Base-by-base conservation (phyloP, 2,329 filamentous ascomycete species). In the Diplodia corticola region DNA sequence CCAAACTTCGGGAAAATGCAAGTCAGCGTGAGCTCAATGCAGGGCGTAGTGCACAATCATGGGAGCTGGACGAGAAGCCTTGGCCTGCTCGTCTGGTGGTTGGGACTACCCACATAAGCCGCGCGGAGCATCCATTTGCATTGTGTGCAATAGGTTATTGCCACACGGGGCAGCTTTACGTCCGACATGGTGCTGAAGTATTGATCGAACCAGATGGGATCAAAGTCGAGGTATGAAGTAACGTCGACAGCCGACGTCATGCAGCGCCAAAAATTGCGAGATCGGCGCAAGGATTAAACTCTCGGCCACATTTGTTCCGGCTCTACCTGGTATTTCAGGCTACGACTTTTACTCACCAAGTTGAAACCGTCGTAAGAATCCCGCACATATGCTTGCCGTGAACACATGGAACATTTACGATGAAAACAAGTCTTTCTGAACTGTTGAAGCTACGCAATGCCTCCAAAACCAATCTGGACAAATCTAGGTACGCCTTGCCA, bases 141-240 rank as follows among this genome's bases (percentile, higher is more conserved):
- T 80, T 97, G 92, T 0, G 92, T 97, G 81, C 93, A 97, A 80
- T 91, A 97, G 71, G 90, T 87, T 73, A 97, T 97, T n/a, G 89
- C 89, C 63, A 97, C 84, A 53, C 92, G 87, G 3, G 93, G 93
- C 12, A 91, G 80, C 20, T 71, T 70, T 7, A 65, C 63, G n/a
- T 65, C 63, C n/a, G 63, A 49, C 63, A 65, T 65, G 15, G 53
- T n/a, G 20, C 9, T 13, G 17, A 46, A 24, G n/a, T 13, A 7
- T 33, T 13, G 57, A 10, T 9, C 12, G 7, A 22, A 20, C 26
- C n/a, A 17, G 37, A 15, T 22, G 12, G 3, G 37, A 40, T 12
- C 12, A 57, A 57, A 24, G 7, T 40, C 28, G n/a, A 59, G n/a
- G 28, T 49, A 13, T n/a, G 40, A 49, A n/a, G 44, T 33, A 17